phyloP scores from a whole-genome alignment of 306 rosid species.

The Malus domestica region DNA sequence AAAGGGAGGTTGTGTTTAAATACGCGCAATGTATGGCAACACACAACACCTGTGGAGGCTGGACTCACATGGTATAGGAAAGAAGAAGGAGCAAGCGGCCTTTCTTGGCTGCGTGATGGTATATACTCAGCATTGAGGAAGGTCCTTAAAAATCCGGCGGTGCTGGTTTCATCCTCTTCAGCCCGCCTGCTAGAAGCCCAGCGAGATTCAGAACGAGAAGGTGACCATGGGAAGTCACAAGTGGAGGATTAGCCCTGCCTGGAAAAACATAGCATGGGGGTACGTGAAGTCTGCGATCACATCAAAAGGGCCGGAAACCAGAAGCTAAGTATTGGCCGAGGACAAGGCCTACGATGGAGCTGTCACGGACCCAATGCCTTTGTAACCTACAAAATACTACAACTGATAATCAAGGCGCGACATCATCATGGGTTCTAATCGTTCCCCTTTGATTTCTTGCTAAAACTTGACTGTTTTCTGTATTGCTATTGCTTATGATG shows the following conservation, averaged over 20 bases:
- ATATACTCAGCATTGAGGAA: too few species aligned
- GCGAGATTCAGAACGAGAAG: conserved; percentile 83
- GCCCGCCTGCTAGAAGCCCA: conserved; percentile 97
- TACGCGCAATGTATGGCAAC: conserved; percentile 92
- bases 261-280: conserved; percentile 98
- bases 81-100: too few species aligned
- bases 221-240: conserved; percentile 85
- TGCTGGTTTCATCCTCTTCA: conserved; percentile 73
- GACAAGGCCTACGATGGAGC: conserved; percentile 84
- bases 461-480: conserved; percentile 24
- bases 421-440: conserved; percentile 17
- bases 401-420: too few species aligned
- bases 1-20: conserved; percentile 77
- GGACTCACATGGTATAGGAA: conserved; percentile 95
- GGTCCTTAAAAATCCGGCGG: conserved; percentile 93
- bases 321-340: conserved; percentile 77
- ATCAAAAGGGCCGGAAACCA: too few species aligned
- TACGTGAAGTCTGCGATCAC: conserved; percentile 94
- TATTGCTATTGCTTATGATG: conserved; percentile 20
- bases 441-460: conserved; percentile 18
- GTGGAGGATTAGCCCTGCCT: conserved; percentile 98
- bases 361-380: conserved; percentile 91
- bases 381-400: conserved; percentile 90
- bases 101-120: too few species aligned
- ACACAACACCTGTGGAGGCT: conserved; percentile 85